Evolutionary conservation across 1,284 basidiomycete genomes (phyloP).

Genomic region (Amylostereum areolatum): DNA sequence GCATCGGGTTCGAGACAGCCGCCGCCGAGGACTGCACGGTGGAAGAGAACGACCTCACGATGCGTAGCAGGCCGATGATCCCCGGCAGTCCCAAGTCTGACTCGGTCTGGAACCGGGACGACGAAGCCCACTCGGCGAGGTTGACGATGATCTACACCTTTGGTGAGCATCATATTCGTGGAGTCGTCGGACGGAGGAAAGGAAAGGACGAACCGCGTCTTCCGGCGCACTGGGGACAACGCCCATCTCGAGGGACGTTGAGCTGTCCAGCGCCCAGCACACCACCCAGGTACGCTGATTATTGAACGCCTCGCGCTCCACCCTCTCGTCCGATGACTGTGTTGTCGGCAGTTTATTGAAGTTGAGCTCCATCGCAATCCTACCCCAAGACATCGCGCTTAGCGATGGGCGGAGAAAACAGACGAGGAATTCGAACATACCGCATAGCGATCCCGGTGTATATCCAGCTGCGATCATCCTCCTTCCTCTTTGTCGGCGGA

Average conservation of each 20-base stretch:
- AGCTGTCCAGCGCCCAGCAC: conserved; percentile 40
- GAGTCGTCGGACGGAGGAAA: conserved; percentile 12
- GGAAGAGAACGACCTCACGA: conserved; percentile 25
- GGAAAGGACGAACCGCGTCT: conserved; percentile 24
- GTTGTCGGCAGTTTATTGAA: conserved; percentile 31
- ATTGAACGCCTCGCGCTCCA: conserved; percentile 40
- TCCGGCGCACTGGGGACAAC: conserved; percentile 39
- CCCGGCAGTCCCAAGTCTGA: conserved; percentile 23
- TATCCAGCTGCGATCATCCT: conserved; percentile 28
- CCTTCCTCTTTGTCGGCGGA: conserved; percentile 25
- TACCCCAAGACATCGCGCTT: conserved; percentile 7
- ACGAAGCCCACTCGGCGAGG: conserved; percentile 16
- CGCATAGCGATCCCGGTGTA: conserved; percentile 27
- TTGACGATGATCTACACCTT: conserved; percentile 19
- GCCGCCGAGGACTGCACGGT: background rate
- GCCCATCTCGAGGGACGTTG: conserved; percentile 37
- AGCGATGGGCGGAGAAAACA: background rate
- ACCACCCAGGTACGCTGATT: conserved; percentile 41
- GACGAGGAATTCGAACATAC: conserved; percentile 9
- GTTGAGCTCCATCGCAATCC: conserved; percentile 39
- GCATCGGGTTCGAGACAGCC: background rate
- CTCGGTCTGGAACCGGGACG: conserved; percentile 21
- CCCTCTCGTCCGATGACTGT: conserved; percentile 27
- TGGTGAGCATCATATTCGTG: conserved; percentile 5
- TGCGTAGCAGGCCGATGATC: conserved; percentile 24